Base-by-base conservation (phyloP, 352 stramenopile species). In the Phytophthora lateralis region DNA sequence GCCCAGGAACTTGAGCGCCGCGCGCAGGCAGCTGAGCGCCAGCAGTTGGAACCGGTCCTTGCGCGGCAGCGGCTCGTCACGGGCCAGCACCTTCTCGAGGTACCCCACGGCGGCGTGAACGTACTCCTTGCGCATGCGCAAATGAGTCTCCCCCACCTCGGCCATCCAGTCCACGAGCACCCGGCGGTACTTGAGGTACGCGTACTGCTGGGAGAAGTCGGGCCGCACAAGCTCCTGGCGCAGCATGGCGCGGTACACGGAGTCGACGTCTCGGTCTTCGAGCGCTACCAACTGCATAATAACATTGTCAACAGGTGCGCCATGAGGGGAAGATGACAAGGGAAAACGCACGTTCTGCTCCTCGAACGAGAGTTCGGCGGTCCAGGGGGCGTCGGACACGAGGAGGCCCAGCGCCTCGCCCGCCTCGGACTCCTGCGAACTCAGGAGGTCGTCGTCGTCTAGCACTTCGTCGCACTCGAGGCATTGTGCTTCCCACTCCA, bases 141-240 rank as follows among this genome's bases (percentile, higher is more conserved):
- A 75, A 60, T 93, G 83, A 9, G 65, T 67, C 54, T 96, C 87
- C 59, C 86, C 87, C 26, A 94, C 85, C 49, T 96, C 87, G 15
- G 70, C 74, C 76, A 93, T 96, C 87, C 87, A 96, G 54, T 96
- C 85, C 35, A 94, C 81, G 18, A 94, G 69, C 46, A 92, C 82
- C 37, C 82, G 82, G 15, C 85, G 81, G 55, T 92, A 94, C 65
- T 90, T 90, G 54, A 94, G 71, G 60, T 94, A 94, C 46, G 89
- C 85, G 63, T 91, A 92, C 42, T 84, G 77, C 44, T 78, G 69
- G 38, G 79, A 78, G 67, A 84, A 94, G 59, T 94, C 81, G 1
- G 85, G 82, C 0, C 80, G 81, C 27, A 67, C 30, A 35, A 91
- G 71, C 55, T 94, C 85, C 56, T 92, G 82, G 4, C 82, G 82